Evolutionary conservation across 2,329 filamentous ascomycete genomes (phyloP), one percentile per base, ranked within the genome.

Genomic region (Echinosphaeria canescens): DNA sequence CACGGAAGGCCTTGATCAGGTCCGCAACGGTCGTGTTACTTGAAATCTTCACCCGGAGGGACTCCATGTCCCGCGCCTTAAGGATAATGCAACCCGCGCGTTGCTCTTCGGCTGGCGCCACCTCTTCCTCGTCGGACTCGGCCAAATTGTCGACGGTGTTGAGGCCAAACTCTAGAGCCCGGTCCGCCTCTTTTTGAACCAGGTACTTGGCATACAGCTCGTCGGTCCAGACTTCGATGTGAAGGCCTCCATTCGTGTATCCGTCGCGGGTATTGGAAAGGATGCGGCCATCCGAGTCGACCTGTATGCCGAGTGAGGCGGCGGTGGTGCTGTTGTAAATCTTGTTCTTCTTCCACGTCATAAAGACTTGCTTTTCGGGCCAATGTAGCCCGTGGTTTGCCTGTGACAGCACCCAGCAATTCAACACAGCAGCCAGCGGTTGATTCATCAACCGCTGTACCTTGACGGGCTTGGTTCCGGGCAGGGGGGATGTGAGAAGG

Each of bases 271-370:
- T 31, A 24, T 51, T 37, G 16, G 41, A 43, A 26, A 44, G 42
- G 13, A 61, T 45, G 10, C 54, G 44, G 22, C 59, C 57, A 5
- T 58, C 46, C 10, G 40, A 39, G 9, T 50, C 44, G 0, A 54
- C 50, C 7, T 49, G 42, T 24, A 88, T 60, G 5, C 71, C 70
- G 5, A 91, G 50, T 25, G 62, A 70, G 28, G 59, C 57, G 31
- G 79, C 72, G 2, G 74, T 84, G 5, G 76, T 79, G n/a, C 64
- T 62, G 34, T 76, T 67, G 42, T 75, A 92, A 3, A 92, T 49
- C 31, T 67, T 65, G 30, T 65, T 66, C 15, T 66, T 62, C 34
- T 71, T 72, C 73, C 79, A 92, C 0, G 79, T 88, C 29, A 95
- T 59, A 38, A 88, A 75, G 12, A 90, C 47, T 14, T 58, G 43